Evolutionary conservation across 805 yeast species (phyloP).

Genomic region (Debaryomyces tyrocola): DNA sequence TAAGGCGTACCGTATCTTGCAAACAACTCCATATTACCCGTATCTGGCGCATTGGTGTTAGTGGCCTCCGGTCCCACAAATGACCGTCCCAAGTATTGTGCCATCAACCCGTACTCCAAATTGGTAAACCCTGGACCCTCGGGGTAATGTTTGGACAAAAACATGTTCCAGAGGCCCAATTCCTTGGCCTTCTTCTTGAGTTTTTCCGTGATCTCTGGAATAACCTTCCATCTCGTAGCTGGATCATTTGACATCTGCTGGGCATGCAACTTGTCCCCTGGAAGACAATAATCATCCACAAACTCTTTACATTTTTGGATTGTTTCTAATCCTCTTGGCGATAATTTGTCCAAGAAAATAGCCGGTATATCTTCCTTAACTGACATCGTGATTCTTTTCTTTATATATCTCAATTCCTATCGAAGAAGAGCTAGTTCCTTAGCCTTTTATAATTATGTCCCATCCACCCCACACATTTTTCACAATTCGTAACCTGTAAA

Average conservation of each 20-base stretch:
- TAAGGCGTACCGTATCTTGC: slow-evolving; percentile 41
- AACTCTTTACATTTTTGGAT: slow-evolving; percentile 46
- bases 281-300: slow-evolving; percentile 56
- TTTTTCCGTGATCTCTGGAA: slow-evolving; percentile 50
- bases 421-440: too few relatives aligned
- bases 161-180: slow-evolving; percentile 62
- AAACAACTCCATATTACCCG: slow-evolving; percentile 58
- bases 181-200: slow-evolving; percentile 52
- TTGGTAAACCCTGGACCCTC: slow-evolving; percentile 61
- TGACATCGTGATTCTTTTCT: slow-evolving; percentile 1
- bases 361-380: slow-evolving; percentile 39
- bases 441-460: too few relatives aligned
- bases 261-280: slow-evolving; percentile 50
- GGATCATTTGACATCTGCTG: slow-evolving; percentile 42
- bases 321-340: slow-evolving; percentile 37
- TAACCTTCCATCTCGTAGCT: slow-evolving; percentile 43
- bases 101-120: slow-evolving; percentile 66
- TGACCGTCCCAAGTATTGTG: slow-evolving; percentile 58
- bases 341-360: slow-evolving; percentile 34
- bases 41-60: slow-evolving; percentile 62
- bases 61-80: slow-evolving; percentile 58
- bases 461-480: neutral
- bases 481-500: slow-evolving; percentile 1
- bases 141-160: slow-evolving; percentile 46
- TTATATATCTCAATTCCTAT: too few relatives aligned